A percentile compares a stretch with the other conserved stretches of the same genome.
These are phyloP conservation scores for Furcasterigmium furcatum DNA, from an alignment of 2,329 filamentous ascomycete species.

Conservation along the genomic window DNA sequence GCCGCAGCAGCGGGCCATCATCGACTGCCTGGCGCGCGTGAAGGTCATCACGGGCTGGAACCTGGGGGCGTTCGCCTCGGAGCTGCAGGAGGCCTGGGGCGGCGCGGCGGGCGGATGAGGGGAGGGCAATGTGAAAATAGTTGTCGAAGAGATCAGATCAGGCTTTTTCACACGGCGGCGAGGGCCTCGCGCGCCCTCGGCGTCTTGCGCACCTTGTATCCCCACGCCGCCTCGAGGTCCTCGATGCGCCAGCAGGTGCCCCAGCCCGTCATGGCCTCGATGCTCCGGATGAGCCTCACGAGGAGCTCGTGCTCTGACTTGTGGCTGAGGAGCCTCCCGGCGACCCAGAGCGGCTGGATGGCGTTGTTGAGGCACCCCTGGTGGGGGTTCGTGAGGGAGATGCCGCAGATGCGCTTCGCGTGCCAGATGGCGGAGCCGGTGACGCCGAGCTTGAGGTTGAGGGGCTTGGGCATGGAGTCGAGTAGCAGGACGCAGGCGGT, in stretches of 20 bases:
- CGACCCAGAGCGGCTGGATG: constrained; percentile 55
- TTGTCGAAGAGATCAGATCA: not conserved
- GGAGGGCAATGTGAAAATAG: not conserved
- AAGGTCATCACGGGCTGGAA: constrained; percentile 38
- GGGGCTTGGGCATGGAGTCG: constrained; percentile 31
- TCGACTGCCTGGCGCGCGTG: constrained; percentile 33
- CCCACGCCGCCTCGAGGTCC: constrained; percentile 42
- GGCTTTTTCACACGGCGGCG: not conserved
- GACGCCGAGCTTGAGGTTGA: constrained; percentile 14
- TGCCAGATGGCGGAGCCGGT: constrained; percentile 48
- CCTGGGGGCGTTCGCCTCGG: constrained; percentile 16
- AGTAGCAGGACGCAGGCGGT: constrained; percentile 52
- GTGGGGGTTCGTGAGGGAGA: constrained; percentile 52
- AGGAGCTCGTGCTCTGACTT: constrained; percentile 35
- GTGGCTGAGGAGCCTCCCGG: constrained; percentile 51
- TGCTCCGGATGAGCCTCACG: constrained; percentile 41
- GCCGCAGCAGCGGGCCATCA: constrained; percentile 39
- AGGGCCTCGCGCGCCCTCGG: constrained; percentile 1
- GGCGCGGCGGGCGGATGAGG: not conserved
- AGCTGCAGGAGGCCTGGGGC: constrained; percentile 22
- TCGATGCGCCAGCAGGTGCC: constrained; percentile 48
- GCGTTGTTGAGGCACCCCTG: constrained; percentile 54
- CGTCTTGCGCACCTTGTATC: constrained; percentile 24
- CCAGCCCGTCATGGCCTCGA: constrained; percentile 52
- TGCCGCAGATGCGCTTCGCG: constrained; percentile 51